Conservation (phyloP, 2,329 filamentous ascomycete genomes). For the Fusarium sp. region DNA sequence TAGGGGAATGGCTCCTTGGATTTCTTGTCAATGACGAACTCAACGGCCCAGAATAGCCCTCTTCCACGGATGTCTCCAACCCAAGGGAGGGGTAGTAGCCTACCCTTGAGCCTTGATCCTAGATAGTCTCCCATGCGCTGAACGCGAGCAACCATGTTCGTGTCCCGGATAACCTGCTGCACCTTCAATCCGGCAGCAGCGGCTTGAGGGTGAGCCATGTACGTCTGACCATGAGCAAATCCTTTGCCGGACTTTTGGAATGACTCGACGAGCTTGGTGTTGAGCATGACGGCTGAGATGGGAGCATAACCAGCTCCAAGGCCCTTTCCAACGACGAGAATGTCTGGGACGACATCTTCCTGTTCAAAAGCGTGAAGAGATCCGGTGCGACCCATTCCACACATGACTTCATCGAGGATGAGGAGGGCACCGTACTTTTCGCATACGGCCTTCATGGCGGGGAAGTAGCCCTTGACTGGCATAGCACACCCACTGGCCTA, state of each 20-base stretch:
- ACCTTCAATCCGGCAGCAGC: conserved; percentile 27
- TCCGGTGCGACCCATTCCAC: conserved; percentile 71
- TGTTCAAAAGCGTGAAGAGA: conserved; percentile 74
- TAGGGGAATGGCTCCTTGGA: conserved; percentile 34
- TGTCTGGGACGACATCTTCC: conserved; percentile 68
- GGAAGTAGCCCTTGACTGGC: conserved; percentile 60
- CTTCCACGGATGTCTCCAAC: conserved; percentile 39
- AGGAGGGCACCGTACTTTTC: conserved; percentile 66
- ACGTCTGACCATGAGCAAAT: conserved; percentile 32
- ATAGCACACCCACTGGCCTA: conserved; percentile 38
- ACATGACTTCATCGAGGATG: conserved; percentile 76
- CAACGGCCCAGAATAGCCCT: conserved; percentile 36
- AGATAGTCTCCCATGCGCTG: conserved; percentile 27
- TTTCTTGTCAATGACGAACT: conserved; percentile 39
- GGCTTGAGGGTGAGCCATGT: conserved; percentile 33
- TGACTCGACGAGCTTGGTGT: conserved; percentile 20
- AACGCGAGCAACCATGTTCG: conserved; percentile 11
- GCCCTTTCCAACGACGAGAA: conserved; percentile 75
- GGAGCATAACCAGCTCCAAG: conserved; percentile 57
- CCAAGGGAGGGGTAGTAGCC: conserved; percentile 5
- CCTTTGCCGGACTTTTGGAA: conserved; percentile 29
- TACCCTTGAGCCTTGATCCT: conserved; percentile 25
- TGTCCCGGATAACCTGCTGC: conserved; percentile 28
- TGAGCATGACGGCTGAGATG: conserved; percentile 31
- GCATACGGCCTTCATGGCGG: conserved; percentile 65